Conservation (phyloP, 2,329 filamentous ascomycete genomes). For the Atkinsonella hypoxylon region DNA sequence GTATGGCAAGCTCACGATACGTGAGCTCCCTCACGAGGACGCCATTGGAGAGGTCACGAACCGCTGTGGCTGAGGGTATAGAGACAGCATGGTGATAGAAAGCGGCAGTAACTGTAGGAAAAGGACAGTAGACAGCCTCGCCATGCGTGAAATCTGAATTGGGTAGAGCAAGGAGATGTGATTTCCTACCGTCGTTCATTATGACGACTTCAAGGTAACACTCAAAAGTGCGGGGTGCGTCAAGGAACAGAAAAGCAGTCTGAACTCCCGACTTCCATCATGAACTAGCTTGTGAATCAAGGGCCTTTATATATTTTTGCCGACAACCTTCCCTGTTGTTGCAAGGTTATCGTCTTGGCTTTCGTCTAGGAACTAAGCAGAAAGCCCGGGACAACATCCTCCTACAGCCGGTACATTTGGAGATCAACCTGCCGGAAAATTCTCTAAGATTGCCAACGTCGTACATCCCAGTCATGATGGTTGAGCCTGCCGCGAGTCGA, state of each 20-base stretch:
- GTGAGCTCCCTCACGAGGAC: constrained; percentile 22
- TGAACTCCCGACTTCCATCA: constrained; percentile 1
- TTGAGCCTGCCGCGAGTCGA: constrained; percentile 1
- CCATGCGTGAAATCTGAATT: constrained; percentile 8
- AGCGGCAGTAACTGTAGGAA: constrained; percentile 26
- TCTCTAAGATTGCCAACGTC: constrained; percentile 8
- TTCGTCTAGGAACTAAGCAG: constrained; percentile 2
- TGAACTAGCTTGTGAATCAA: constrained; percentile 1
- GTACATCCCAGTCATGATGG: constrained; percentile 3
- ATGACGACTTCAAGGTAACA: constrained; percentile 4
- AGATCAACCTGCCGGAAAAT: constrained; percentile 5
- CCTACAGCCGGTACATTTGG: constrained; percentile 1
- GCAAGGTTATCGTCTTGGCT: constrained; percentile 1
- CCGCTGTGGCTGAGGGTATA: constrained; percentile 25
- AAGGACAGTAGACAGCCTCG: constrained; percentile 16
- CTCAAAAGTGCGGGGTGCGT: constrained; percentile 1
- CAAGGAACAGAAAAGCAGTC: constrained; percentile 2
- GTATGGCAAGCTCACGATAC: constrained; percentile 31
- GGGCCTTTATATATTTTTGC: constrained; percentile 10
- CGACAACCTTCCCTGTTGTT: constrained; percentile 3
- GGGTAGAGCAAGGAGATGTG: constrained; percentile 3
- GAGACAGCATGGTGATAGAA: constrained; percentile 26
- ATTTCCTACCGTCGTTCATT: constrained; percentile 8
- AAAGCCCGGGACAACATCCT: neutral
- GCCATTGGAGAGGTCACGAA: constrained; percentile 23